These are phyloP conservation scores for Elaeis guineensis DNA, from an alignment of 176 grass and related monocot species.

Conservation along the genomic window DNA sequence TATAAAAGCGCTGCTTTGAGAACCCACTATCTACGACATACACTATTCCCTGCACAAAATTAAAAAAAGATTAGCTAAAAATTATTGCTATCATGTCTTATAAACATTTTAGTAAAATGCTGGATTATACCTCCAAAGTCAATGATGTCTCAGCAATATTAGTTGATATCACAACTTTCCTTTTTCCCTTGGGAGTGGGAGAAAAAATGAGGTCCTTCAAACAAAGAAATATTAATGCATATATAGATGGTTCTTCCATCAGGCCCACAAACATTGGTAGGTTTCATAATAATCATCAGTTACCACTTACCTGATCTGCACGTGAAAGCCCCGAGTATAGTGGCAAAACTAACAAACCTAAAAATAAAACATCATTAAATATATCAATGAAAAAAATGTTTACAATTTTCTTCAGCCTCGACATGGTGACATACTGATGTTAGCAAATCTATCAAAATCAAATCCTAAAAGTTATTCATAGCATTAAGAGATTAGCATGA, in stretches of 20 bases:
- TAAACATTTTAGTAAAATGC: too few relatives aligned
- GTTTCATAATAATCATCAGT: not conserved
- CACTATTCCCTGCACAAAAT: conserved; percentile 55
- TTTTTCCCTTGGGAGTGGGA: conserved; percentile 73
- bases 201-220: conserved; percentile 87
- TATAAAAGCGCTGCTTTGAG: conserved; percentile 98
- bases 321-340: conserved; percentile 85
- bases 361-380: conserved; percentile 12
- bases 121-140: conserved; percentile 60
- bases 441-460: too few relatives aligned
- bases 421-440: too few relatives aligned
- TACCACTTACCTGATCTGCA: conserved; percentile 58
- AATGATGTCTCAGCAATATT: conserved; percentile 98
- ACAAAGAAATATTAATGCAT: conserved; percentile 8
- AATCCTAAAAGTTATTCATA: too few relatives aligned
- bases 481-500: too few relatives aligned
- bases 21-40: conserved; percentile 96
- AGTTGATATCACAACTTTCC: conserved; percentile 96
- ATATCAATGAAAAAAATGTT: too few relatives aligned
- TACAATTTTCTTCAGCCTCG: not conserved
- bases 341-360: conserved; percentile 84
- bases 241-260: not conserved
- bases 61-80: conserved; percentile 18
- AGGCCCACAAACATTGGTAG: not conserved
- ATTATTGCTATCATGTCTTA: not conserved